Base-by-base conservation (phyloP, 2,329 filamentous ascomycete genomes). In the Ceratocystis papillata region DNA sequence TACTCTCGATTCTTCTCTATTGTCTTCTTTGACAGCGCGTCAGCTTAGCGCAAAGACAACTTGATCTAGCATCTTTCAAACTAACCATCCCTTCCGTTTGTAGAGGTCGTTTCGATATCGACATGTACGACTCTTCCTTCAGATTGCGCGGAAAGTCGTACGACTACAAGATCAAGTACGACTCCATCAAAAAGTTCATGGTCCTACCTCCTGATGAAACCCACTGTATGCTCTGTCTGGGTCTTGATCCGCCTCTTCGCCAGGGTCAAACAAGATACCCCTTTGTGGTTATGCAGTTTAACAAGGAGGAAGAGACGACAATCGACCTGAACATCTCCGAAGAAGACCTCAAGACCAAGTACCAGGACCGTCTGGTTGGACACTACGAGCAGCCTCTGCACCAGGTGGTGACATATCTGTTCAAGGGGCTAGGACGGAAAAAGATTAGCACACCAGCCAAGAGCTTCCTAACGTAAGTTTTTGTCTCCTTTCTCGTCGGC, bases 101-200 rank as follows among this genome's bases (percentile, higher is more conserved):
- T 77, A 92, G 94, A 88, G 95, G 94, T 75, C 93, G 94, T 71
- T 99, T 99, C 81, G 94, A 97, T 76, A 96, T 99, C 78, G 94
- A 99, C 76, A 96, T 99, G 88, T 99, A 99, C 82, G 94, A 97
- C 76, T 87, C 86, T 17, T 97, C 94, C 1, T 97, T 99, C 83
- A 88, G 94, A 69, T 83, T 99, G 69, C 93, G 94, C 70, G 94
- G 94, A 73, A 99, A 99, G 79, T 99, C 94, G 28, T 99, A 99
- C 80, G 95, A 99, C 79, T 99, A 99, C 85, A 99, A 99, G 83
- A 97, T 99, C 70, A 91, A 96, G 75, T 99, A 96, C 77, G 90
- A 96, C 67, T 86, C 87, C 62, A 91, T 97, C 78, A 99, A 99
- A 81, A 97, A 97, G 76, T 97, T 97, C 75, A 96, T 99, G 86